A percentile compares a stretch with the other conserved stretches of the same genome.
phyloP scores from a whole-genome alignment of 169 alveolate species.

The Plasmodium reichenowi region DNA sequence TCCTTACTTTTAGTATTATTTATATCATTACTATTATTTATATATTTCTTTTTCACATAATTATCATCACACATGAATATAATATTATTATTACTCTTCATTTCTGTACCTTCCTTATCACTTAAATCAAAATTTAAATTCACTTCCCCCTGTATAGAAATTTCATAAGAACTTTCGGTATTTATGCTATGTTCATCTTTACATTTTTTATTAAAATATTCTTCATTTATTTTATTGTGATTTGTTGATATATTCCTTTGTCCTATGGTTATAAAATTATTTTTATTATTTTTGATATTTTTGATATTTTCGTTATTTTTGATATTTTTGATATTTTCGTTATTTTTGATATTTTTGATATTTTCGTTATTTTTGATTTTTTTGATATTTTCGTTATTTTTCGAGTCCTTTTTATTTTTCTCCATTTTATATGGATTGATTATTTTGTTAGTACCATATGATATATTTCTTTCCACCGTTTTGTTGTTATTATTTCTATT shows the following conservation, averaged over 20 bases:
- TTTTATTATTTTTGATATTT: no score
- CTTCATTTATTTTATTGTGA: no score
- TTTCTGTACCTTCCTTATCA: neutral
- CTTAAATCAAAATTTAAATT: slow-evolving; percentile 28
- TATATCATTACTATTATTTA: no score
- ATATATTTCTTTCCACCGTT: neutral
- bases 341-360: neutral
- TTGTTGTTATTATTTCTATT: slow-evolving; percentile 2
- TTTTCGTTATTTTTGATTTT: neutral
- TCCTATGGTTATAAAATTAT: no score
- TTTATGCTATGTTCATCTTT: no score
- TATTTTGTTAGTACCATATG: neutral
- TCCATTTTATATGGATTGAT: neutral
- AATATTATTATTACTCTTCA: neutral
- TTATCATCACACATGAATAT: no score
- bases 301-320: no score
- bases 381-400: neutral
- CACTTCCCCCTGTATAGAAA: slow-evolving; percentile 44
- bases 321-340: no score
- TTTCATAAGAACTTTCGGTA: slow-evolving; percentile 1
- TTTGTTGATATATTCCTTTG: no score
- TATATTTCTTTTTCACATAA: no score
- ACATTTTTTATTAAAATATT: no score
- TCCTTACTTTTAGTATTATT: no score
- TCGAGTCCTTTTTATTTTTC: slow-evolving; percentile 3